Conservation (phyloP, 2,329 filamentous ascomycete species). For the Westerdykella aurantiaca region DNA sequence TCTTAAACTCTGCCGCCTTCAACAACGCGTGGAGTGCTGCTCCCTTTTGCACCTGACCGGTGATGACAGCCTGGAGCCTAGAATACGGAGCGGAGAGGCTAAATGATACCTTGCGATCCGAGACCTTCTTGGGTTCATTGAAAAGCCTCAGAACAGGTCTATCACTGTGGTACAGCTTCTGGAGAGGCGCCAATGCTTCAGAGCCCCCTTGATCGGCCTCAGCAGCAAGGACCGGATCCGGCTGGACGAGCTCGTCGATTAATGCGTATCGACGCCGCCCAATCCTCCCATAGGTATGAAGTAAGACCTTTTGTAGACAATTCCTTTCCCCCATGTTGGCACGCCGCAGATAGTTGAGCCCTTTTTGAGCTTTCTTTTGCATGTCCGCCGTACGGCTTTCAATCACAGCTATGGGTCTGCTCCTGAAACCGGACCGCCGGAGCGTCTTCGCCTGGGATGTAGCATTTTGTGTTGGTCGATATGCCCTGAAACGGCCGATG, state of each 20-base stretch:
- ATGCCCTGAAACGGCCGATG: constrained; percentile 45
- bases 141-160: constrained; percentile 26
- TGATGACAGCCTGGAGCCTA: constrained; percentile 24
- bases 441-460: constrained; percentile 14
- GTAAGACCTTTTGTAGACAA: constrained; percentile 49
- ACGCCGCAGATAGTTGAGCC: constrained; percentile 42
- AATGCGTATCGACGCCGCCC: constrained; percentile 50
- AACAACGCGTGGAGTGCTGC: constrained; percentile 17
- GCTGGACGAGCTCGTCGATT: constrained; percentile 18
- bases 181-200: constrained; percentile 19
- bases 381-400: constrained; percentile 15
- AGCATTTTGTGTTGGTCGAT: constrained; percentile 28
- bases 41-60: constrained; percentile 17
- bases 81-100: constrained; percentile 27
- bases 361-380: constrained; percentile 28
- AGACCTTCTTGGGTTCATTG: constrained; percentile 18
- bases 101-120: constrained; percentile 14
- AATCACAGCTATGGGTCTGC: constrained; percentile 18
- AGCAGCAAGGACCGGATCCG: constrained; percentile 12
- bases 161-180: constrained; percentile 34
- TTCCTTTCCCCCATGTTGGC: constrained; percentile 53
- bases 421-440: constrained; percentile 16
- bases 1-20: constrained; percentile 22
- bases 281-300: constrained; percentile 52
- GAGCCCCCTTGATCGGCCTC: constrained; percentile 1